Conservation (phyloP, 163 green algal genomes). For the Chlamydomonas reinhardtii region DNA sequence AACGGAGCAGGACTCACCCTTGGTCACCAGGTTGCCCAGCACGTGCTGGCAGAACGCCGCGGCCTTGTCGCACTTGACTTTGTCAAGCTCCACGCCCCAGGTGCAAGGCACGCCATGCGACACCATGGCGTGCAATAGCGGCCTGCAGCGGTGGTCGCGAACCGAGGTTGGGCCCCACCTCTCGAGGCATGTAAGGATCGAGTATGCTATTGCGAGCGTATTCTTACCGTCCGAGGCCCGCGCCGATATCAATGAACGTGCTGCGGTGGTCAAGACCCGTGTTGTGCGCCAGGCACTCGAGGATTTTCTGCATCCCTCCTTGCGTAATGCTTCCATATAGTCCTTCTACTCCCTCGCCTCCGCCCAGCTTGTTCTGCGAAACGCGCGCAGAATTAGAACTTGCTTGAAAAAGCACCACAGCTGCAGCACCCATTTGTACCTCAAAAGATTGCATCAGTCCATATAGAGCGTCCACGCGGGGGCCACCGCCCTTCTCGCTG, state of each 20-base stretch:
- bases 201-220: too few species aligned
- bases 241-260: constrained; percentile 88
- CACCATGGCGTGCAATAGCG: constrained; percentile 90
- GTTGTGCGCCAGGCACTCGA: constrained; percentile 75
- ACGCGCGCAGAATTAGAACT: too few species aligned
- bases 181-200: too few species aligned
- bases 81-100: constrained; percentile 91
- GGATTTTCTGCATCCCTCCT: constrained; percentile 83
- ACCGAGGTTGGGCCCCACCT: background rate
- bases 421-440: background rate
- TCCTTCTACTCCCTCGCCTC: constrained; percentile 93
- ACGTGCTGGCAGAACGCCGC: constrained; percentile 79
- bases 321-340: constrained; percentile 92
- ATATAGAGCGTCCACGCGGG: constrained; percentile 31
- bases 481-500: background rate
- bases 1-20: background rate
- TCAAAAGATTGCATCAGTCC: constrained; percentile 48
- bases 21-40: constrained; percentile 52
- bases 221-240: constrained; percentile 84
- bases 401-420: background rate
- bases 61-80: constrained; percentile 91
- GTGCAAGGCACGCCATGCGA: constrained; percentile 59
- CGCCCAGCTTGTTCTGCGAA: constrained; percentile 87
- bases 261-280: constrained; percentile 77
- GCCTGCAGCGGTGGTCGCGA: constrained; percentile 61